Conservation (phyloP, 1,284 basidiomycete species). For the Cryptococcus jaspeensis region DNA sequence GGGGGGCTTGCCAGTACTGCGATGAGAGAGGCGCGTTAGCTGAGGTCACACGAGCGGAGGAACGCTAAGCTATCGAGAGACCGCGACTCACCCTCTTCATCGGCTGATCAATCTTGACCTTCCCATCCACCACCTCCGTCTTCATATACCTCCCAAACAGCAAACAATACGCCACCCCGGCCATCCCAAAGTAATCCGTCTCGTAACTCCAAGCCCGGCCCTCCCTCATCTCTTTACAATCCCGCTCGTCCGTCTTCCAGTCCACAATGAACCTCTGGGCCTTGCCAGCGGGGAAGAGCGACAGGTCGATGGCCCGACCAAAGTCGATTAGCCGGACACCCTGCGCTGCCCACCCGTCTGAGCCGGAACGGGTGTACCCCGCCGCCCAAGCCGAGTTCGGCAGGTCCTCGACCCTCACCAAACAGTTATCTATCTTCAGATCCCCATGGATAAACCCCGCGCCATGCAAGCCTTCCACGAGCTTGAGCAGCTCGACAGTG, state of each 20-base stretch:
- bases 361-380: slow-evolving; percentile 71
- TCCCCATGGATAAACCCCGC: slow-evolving; percentile 93
- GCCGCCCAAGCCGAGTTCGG: slow-evolving; percentile 71
- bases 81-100: slow-evolving; percentile 64
- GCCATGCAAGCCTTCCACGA: slow-evolving; percentile 77
- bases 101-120: slow-evolving; percentile 68
- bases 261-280: slow-evolving; percentile 78
- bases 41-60: not conserved
- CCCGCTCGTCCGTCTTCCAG: slow-evolving; percentile 81
- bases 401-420: slow-evolving; percentile 82
- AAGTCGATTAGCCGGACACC: slow-evolving; percentile 95
- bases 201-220: slow-evolving; percentile 86
- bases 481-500: slow-evolving; percentile 79
- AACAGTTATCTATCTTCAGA: slow-evolving; percentile 98
- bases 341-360: slow-evolving; percentile 79
- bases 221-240: slow-evolving; percentile 87
- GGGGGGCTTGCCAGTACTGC: slow-evolving; percentile 84
- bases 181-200: slow-evolving; percentile 92
- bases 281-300: slow-evolving; percentile 65
- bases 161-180: slow-evolving; percentile 90
- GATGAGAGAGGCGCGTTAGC: not conserved
- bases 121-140: slow-evolving; percentile 49
- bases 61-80: not conserved
- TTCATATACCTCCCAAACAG: slow-evolving; percentile 95
- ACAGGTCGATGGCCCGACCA: slow-evolving; percentile 85